Evolutionary conservation across 805 yeast genomes (phyloP), one percentile per base, ranked within the genome.

Genomic region (Phaffomyces antillensis): DNA sequence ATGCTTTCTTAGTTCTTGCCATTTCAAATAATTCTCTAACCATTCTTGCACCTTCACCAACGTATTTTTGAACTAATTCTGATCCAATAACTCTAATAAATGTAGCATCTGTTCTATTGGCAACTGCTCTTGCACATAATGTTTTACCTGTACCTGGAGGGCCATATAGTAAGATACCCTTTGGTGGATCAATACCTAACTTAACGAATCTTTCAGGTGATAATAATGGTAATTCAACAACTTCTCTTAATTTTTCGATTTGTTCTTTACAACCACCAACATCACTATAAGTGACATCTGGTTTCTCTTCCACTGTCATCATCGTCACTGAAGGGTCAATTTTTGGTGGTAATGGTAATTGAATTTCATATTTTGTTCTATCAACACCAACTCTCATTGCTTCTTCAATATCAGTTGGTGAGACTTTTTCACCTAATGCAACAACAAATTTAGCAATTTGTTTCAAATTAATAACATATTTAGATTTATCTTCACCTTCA

Each of bases 251-350:
- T 66, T 91, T 90, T 65, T 93, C 99, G 59, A 93, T 91, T 66
- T 93, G 99, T 51, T 93, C 98, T 71, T 93, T 93, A 65, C 96
- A 88, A 34, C 99, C 99, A 57, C 99, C 99, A 51, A 93, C 90
- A 64, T 93, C 99, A 50, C 95, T 86, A 66, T 93, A 93, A 2
- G 99, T 93, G 34, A 93, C 98, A 67, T 93, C 99, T 13, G 99
- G 99, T 66, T 93, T 93, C 68, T 93, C 99, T 67, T 93, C 99
- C 40, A 93, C 99, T 2, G 98, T 91, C 99, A 93, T 93, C 99
- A 93, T 93, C 7, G 99, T 93, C 44, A 93, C 99, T 35, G 89
- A 78, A 13, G 99, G 98, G 65, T 93, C 99, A 62, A 93, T 93
- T 61, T 95, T 76, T 45, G 99, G 99, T 11, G 99, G 99, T 53